Percentiles rank a stretch among this genome's conserved stretches.
Conservation (phyloP, 257 asterid species). For the Buddleja alternifolia region DNA sequence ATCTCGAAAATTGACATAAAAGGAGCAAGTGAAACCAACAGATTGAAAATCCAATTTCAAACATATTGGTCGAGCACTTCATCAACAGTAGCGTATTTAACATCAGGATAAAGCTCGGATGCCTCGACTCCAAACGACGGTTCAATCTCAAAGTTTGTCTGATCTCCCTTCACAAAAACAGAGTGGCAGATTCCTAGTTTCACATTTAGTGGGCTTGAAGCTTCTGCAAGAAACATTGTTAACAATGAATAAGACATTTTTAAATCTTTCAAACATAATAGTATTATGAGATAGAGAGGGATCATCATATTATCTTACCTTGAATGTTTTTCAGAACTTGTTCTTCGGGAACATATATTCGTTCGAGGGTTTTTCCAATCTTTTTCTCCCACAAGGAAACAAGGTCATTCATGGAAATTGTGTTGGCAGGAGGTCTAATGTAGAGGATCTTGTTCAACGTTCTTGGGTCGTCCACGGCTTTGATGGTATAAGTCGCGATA, state of each 20-base stretch:
- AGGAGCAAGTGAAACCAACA: neutral
- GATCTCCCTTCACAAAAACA: constrained; percentile 55
- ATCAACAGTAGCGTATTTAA: constrained; percentile 41
- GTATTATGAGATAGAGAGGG: neutral
- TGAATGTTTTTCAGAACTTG: constrained; percentile 48
- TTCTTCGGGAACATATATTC: constrained; percentile 48
- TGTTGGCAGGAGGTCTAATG: constrained; percentile 50
- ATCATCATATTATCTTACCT: constrained; percentile 32
- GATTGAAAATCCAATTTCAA: constrained; percentile 6
- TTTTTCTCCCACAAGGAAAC: constrained; percentile 61
- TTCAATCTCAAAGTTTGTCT: constrained; percentile 50
- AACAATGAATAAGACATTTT: neutral
- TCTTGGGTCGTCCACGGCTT: constrained; percentile 59
- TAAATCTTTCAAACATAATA: neutral
- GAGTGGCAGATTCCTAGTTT: constrained; percentile 46
- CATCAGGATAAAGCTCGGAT: constrained; percentile 48
- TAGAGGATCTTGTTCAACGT: constrained; percentile 58
- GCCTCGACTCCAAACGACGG: constrained; percentile 52
- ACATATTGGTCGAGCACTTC: constrained; percentile 49
- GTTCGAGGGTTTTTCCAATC: constrained; percentile 52
- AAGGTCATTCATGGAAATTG: constrained; percentile 50
- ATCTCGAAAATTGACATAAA: neutral
- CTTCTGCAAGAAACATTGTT: constrained; percentile 37
- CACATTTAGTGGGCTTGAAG: constrained; percentile 38
- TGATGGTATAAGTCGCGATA: constrained; percentile 52